Base-by-base conservation (phyloP, 176 grass and related monocot genomes). In the Stipa capillata region DNA sequence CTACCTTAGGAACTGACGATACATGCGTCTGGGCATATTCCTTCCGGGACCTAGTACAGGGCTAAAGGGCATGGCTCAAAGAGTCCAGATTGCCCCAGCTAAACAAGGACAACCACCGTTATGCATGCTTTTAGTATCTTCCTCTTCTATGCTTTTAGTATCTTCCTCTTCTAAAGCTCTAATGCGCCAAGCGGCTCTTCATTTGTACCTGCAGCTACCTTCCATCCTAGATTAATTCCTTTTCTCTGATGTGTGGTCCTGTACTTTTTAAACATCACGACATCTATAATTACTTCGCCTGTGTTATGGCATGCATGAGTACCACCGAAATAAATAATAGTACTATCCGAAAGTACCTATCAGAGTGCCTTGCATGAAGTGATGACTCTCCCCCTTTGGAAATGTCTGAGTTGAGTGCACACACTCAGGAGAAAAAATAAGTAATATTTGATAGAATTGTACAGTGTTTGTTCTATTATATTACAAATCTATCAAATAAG, bases 91-190 rank as follows among this genome's bases (percentile, higher is more conserved):
- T 32, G 41, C 55, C 21, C 39, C 39, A 27, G 52, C 28, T 34
- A 69, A 70, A 57, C 79, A 72, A 50, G 54, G 79, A 82, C 54
- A 61, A 27, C 15, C 15, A 59, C 53, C n/a, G 50, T 41, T 74
- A 43, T 27, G 56, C 51, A n/a, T n/a, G n/a, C n/a, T n/a, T n/a
- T n/a, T n/a, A n/a, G n/a, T n/a, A n/a, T n/a, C n/a, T n/a, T n/a
- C n/a, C n/a, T n/a, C n/a, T n/a, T n/a, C n/a, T n/a, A n/a, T n/a
- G n/a, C 23, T 48, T 53, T 23, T 49, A 51, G 15, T 6, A 58
- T 58, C 55, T 58, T 58, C 11, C 55, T 33, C 45, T 34, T 16
- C 28, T 45, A 13, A 18, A 50, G 3, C 35, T 32, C 50, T 43
- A 33, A 56, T 48, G 18, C 35, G 2, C 20, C 24, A 49, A 79